Evolutionary conservation across 768 basidiomycete species (phyloP).

Genomic region (Chalciporus pseudorubinellus): DNA sequence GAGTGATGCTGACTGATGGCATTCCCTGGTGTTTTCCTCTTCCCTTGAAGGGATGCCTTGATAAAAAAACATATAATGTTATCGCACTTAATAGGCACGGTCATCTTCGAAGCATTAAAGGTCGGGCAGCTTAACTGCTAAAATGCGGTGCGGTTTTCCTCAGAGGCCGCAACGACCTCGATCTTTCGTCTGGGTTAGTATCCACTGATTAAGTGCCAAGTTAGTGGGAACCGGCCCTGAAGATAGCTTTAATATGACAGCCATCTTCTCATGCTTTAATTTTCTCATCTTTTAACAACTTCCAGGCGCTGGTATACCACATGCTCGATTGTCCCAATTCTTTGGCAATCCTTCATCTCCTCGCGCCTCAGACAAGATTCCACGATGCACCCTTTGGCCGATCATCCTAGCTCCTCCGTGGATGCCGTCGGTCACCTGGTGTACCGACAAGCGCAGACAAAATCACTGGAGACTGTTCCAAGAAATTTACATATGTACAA

Average conservation of each 20-base stretch:
- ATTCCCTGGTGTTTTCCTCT: not conserved
- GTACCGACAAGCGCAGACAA: slow-evolving; percentile 40
- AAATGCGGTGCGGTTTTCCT: too few species aligned
- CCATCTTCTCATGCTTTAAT: not conserved
- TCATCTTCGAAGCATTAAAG: too few species aligned
- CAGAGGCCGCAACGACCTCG: too few species aligned
- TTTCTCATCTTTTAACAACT: slow-evolving; percentile 65
- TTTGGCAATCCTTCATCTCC: slow-evolving; percentile 49
- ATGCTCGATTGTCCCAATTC: slow-evolving; percentile 46
- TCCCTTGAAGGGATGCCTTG: too few species aligned
- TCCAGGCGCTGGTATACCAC: slow-evolving; percentile 53
- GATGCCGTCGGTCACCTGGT: slow-evolving; percentile 64
- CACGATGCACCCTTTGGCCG: slow-evolving; percentile 60
- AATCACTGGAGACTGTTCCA: not conserved
- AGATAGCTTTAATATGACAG: slow-evolving; percentile 15
- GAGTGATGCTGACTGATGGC: not conserved
- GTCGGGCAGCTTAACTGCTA: too few species aligned
- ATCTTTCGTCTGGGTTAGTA: too few species aligned
- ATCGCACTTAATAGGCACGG: too few species aligned
- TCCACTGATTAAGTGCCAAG: not conserved
- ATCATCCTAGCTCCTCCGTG: slow-evolving; percentile 42
- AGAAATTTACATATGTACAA: not conserved
- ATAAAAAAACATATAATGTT: too few species aligned
- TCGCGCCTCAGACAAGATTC: slow-evolving; percentile 52
- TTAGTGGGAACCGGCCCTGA: slow-evolving; percentile 47